Percentiles rank a stretch among this genome's conserved stretches.
Conservation (phyloP, 1,139 yeast species). For the Saccharomyces hybrid region DNA sequence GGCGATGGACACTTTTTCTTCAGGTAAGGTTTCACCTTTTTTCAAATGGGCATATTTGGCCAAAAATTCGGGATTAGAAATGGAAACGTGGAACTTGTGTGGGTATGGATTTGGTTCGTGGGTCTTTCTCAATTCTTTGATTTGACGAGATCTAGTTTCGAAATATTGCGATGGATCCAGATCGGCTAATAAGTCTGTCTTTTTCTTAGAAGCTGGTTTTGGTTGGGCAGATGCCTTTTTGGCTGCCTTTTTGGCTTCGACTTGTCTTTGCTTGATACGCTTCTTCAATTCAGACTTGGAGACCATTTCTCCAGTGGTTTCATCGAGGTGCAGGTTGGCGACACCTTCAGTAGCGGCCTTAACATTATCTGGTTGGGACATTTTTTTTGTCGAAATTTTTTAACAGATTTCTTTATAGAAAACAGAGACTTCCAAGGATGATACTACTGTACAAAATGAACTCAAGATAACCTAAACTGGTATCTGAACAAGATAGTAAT, state of each 20-base stretch:
- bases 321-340: constrained; percentile 81
- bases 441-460: background rate
- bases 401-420: background rate
- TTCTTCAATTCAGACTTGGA: constrained; percentile 95
- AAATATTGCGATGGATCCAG: constrained; percentile 90
- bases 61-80: constrained; percentile 64
- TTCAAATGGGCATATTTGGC: constrained; percentile 58
- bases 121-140: constrained; percentile 69
- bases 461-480: background rate
- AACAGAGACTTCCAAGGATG: background rate
- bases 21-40: constrained; percentile 80
- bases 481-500: background rate
- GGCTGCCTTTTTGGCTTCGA: constrained; percentile 85
- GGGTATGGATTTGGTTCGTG: constrained; percentile 85
- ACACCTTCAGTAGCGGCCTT: constrained; percentile 68
- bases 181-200: constrained; percentile 64
- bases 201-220: constrained; percentile 43
- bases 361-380: constrained; percentile 38
- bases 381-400: constrained; percentile 7
- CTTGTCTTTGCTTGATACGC: constrained; percentile 84
- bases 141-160: constrained; percentile 88
- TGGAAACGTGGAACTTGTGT: constrained; percentile 77
- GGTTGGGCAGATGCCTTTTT: constrained; percentile 42
- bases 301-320: constrained; percentile 91
- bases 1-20: constrained; percentile 65